Percentiles rank a stretch among this genome's conserved stretches.
Conservation (phyloP, 371 early-diverging fungal species). For the Mortierella sp. region DNA sequence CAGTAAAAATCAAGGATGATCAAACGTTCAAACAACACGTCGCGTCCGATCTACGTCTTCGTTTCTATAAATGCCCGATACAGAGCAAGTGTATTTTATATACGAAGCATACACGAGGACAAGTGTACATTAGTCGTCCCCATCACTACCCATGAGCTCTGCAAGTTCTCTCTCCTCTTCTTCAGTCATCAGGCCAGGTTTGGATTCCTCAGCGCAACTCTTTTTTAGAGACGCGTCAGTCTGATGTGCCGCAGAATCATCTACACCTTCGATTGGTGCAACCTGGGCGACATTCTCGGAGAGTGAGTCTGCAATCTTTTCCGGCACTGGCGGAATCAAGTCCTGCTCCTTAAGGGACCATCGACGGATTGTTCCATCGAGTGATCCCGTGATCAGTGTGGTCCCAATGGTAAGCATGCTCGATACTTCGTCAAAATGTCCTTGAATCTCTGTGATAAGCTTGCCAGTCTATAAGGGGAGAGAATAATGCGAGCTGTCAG, state of each 20-base stretch:
- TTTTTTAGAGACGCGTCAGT: too few species aligned
- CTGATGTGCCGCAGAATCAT: too few species aligned
- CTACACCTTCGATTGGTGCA: too few species aligned
- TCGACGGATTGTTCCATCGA: slow-evolving; percentile 81
- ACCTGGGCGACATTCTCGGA: background rate
- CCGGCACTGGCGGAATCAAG: slow-evolving; percentile 4
- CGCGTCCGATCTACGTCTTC: too few species aligned
- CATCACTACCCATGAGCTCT: slow-evolving; percentile 76
- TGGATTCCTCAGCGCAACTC: slow-evolving; percentile 6
- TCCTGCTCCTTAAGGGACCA: slow-evolving; percentile 71
- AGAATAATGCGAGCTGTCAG: background rate
- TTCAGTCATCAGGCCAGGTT: slow-evolving; percentile 66
- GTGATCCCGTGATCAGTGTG: slow-evolving; percentile 75
- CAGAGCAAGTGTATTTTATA: too few species aligned
- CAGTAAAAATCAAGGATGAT: too few species aligned
- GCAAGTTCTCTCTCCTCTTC: slow-evolving; percentile 88
- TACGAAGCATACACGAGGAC: too few species aligned
- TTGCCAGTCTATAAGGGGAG: slow-evolving; percentile 70
- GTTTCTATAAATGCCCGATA: too few species aligned
- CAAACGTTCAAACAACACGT: too few species aligned
- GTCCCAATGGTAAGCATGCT: slow-evolving; percentile 64
- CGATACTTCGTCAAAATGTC: slow-evolving; percentile 87
- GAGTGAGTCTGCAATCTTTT: slow-evolving; percentile 54
- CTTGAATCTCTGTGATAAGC: slow-evolving; percentile 71
- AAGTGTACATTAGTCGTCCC: slow-evolving; percentile 50